phyloP scores from a whole-genome alignment of 352 stramenopile species.

The Peronospora tabacina region DNA sequence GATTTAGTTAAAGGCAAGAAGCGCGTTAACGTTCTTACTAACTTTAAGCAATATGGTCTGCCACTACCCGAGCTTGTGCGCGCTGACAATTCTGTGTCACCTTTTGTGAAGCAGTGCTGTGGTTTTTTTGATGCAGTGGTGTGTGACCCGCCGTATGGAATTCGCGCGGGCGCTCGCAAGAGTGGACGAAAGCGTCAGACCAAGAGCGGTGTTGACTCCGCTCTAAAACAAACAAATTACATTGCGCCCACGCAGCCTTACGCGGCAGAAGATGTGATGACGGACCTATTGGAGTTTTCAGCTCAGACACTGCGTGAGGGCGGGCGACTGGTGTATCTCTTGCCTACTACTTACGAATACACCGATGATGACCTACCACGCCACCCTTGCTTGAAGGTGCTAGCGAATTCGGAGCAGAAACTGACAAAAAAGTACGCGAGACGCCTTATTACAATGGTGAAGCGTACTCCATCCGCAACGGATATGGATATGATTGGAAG shows the following conservation, averaged over 20 bases:
- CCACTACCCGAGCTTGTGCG: conserved; percentile 91
- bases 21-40: conserved; percentile 75
- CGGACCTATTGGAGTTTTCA: conserved; percentile 91
- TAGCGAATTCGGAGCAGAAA: conserved; percentile 80
- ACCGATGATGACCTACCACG: conserved; percentile 68
- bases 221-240: conserved; percentile 81
- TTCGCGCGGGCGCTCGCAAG: conserved; percentile 90
- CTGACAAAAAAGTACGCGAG: conserved; percentile 80
- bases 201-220: conserved; percentile 21
- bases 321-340: conserved; percentile 80
- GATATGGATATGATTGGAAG: conserved; percentile 11
- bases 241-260: conserved; percentile 95
- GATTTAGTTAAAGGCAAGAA: conserved; percentile 10
- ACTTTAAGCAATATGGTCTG: conserved; percentile 91
- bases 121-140: conserved; percentile 87
- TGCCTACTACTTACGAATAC: conserved; percentile 81
- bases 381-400: conserved; percentile 56
- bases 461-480: conserved; percentile 28
- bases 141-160: conserved; percentile 91
- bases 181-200: conserved; percentile 62
- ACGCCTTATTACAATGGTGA: conserved; percentile 84
- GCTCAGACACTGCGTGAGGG: conserved; percentile 63
- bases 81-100: conserved; percentile 82
- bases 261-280: conserved; percentile 94
- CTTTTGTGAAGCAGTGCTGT: conserved; percentile 38